These are phyloP conservation scores for Cutaneotrichosporon spelunceum DNA, from an alignment of 1,284 basidiomycete genomes.

Conservation along the genomic window DNA sequence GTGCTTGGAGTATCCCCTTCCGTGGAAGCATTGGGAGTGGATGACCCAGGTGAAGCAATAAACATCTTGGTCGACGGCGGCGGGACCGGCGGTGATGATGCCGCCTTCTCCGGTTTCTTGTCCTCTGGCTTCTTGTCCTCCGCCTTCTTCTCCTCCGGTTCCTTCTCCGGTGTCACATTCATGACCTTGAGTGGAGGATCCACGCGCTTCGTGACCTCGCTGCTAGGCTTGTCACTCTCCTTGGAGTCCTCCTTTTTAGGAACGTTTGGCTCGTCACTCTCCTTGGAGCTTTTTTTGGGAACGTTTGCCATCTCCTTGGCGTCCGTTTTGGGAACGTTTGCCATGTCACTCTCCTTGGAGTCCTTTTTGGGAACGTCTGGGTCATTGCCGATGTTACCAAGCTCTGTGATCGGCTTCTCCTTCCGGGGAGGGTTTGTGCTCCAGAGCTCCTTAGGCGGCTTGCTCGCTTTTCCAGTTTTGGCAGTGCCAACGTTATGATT, in stretches of 20 bases:
- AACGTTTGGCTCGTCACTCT: slow-evolving; percentile 16
- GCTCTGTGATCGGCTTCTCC: neutral
- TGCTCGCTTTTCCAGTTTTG: slow-evolving; percentile 10
- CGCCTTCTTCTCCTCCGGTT: too few relatives aligned
- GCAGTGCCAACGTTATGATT: neutral
- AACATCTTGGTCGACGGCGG: neutral
- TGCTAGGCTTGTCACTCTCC: neutral
- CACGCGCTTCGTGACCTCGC: slow-evolving; percentile 1
- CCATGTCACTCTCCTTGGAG: too few relatives aligned
- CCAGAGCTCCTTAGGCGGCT: slow-evolving; percentile 24
- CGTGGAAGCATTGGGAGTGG: neutral
- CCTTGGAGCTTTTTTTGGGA: slow-evolving; percentile 11
- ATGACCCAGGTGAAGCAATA: neutral
- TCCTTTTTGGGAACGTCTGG: neutral
- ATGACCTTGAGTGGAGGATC: neutral
- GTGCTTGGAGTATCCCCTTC: neutral
- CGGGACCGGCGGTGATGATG: neutral
- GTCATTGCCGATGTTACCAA: neutral
- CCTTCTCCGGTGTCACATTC: neutral
- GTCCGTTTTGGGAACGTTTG: too few relatives aligned
- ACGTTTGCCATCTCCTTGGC: neutral
- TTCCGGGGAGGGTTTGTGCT: slow-evolving; percentile 30
- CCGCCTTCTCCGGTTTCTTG: too few relatives aligned
- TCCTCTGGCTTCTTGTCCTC: too few relatives aligned
- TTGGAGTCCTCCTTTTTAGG: neutral